Evolutionary conservation across 179 eudicot species (phyloP), one percentile per base, ranked within the genome.

Genomic region (Pouteria campechiana): DNA sequence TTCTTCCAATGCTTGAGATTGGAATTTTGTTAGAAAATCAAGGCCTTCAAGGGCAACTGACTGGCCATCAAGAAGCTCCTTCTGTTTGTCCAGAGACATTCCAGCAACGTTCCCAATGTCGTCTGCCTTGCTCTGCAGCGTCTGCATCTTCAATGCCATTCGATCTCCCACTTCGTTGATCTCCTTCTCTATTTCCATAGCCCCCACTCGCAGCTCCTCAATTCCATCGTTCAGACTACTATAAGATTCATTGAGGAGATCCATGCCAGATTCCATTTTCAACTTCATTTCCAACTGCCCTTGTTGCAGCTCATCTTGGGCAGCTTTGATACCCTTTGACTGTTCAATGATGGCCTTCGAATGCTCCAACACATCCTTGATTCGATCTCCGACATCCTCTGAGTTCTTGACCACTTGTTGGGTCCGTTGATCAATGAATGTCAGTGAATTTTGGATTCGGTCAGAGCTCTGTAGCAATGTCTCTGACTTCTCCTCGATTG

Each of bases 1-100:
- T 44, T 86, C 93, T 52, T 70, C 78, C 25, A 87, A 73, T 32
- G 86, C 86, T 29, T 74, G 54, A 13, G 81, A 72, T 56, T 69
- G 78, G 44, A 72, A 69, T 12, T 45, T 61, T 22, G 69, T 72
- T 31, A 87, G 68, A 45, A 50, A 50, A 10, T 74, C 46, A 51
- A 86, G 79, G 25, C 89, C 93, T 5, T 86, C 74, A 13, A 82
- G 58, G 40, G 96, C 93, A 10, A 7, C 41, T 17, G 78, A 42
- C 31, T 86, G 93, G 7, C 74, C 74, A 39, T 69, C 76, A 37
- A 79, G 73, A 60, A 86, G 76, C 58, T 76, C 62, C 14, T 83
- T 78, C 44, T 79, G 96, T 57, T 74, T 87, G 4, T 79, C 75
- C 16, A 87, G 54, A 0, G 96, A 74, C 20, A 37, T 30, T 32